A percentile compares a stretch with the other conserved stretches of the same genome.
These are phyloP conservation scores for Truncatella angustata DNA, from an alignment of 2,329 filamentous ascomycete species.

Conservation along the genomic window DNA sequence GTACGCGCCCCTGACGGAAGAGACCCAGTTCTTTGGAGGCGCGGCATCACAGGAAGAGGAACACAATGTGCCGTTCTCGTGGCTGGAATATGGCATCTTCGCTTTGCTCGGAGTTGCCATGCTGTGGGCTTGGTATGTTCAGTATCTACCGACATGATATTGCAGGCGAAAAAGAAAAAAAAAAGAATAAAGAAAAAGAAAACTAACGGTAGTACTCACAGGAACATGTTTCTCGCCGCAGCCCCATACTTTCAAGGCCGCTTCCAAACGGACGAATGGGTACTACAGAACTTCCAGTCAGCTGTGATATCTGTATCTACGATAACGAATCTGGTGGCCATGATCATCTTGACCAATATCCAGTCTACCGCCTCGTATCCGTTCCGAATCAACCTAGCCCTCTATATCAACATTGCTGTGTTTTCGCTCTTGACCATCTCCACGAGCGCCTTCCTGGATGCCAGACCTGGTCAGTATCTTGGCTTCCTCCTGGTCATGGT, in stretches of 20 bases:
- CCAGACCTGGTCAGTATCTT: slow-evolving; percentile 68
- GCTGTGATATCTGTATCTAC: slow-evolving; percentile 86
- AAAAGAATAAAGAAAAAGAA: too few relatives aligned
- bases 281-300: slow-evolving; percentile 82
- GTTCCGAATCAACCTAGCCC: slow-evolving; percentile 74
- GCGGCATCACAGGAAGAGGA: slow-evolving; percentile 28
- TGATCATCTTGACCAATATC: slow-evolving; percentile 74
- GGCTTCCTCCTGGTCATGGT: slow-evolving; percentile 81
- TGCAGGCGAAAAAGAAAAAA: too few relatives aligned
- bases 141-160: too few relatives aligned
- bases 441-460: slow-evolving; percentile 64
- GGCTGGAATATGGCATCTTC: slow-evolving; percentile 84
- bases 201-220: slow-evolving; percentile 33
- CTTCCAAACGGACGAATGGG: slow-evolving; percentile 68
- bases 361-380: slow-evolving; percentile 86
- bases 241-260: slow-evolving; percentile 89
- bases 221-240: slow-evolving; percentile 98
- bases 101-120: slow-evolving; percentile 84
- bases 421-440: slow-evolving; percentile 80
- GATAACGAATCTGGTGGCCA: slow-evolving; percentile 73
- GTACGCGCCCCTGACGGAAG: slow-evolving; percentile 33
- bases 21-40: slow-evolving; percentile 16
- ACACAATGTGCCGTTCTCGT: slow-evolving; percentile 65
- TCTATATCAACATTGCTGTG: slow-evolving; percentile 72
- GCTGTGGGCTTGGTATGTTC: slow-evolving; percentile 88